Evolutionary conservation across 169 alveolate genomes (phyloP), one percentile per base, ranked within the genome.

Genomic region (Fabrea salina): DNA sequence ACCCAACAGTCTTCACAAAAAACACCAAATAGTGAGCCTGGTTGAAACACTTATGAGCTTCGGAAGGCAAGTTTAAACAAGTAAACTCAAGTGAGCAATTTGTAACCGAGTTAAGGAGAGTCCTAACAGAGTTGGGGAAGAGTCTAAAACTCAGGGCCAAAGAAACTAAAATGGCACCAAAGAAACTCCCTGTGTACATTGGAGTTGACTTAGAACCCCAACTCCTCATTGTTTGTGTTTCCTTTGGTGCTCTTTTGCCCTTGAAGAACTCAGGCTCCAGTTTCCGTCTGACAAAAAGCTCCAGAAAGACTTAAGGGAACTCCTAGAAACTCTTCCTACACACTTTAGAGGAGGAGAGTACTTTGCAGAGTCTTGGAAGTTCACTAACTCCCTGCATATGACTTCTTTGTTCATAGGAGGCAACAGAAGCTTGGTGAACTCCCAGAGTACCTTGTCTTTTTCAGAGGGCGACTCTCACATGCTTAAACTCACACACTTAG

Each of bases 331-430:
- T 56, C 19, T 16, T 19, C 37, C 30, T 19, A 56, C n/a, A 56
- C 2, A n/a, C 19, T 47, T 16, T 47, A 0, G 40, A n/a, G 40
- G n/a, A 0, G 40, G n/a, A 11, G 35, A 35, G 2, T 11, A 27
- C 16, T 25, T 56, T 19, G 11, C 67, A 19, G 25, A 16, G n/a
- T 19, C n/a, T n/a, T 56, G 67, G 30, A 56, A 25, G 16, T 56
- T 56, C 25, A 16, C 67, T n/a, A 56, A 56, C 11, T 16, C 25
- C 2, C 67, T 56, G 4, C 67, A 56, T 56, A 19, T 56, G 2
- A 56, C 67, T 1, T 19, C 67, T n/a, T 25, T 56, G n/a, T 56
- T 56, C 35, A 56, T 56, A 56, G 67, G 67, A 56, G 67, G 67
- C n/a, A 19, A 56, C 30, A 56, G 56, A n/a, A 0, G 19, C 30